phyloP scores from a whole-genome alignment of 306 rosid species.

The Astragalus glycyphyllos region DNA sequence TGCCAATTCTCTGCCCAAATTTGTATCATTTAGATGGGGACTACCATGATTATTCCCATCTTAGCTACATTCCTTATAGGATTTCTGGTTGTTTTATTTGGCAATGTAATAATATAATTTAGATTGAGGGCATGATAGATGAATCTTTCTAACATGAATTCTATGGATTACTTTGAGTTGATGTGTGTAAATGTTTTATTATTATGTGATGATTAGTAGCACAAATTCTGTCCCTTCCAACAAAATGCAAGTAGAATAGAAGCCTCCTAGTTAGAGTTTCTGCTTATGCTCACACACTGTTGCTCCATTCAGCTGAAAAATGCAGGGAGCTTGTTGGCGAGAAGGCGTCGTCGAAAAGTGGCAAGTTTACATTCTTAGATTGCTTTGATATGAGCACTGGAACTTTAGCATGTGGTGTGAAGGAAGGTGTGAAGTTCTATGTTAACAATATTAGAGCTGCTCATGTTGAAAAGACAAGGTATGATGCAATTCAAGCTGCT shows the following conservation, averaged over 20 bases:
- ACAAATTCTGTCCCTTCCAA: conserved; percentile 3
- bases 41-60: not conserved
- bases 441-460: conserved; percentile 67
- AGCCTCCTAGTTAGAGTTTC: not conserved
- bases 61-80: not conserved
- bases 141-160: conserved; percentile 9
- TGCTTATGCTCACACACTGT: conserved; percentile 28
- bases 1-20: conserved; percentile 6
- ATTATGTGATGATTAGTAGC: not conserved
- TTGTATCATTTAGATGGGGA: not conserved
- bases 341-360: conserved; percentile 76
- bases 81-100: conserved; percentile 3
- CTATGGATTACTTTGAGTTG: not conserved
- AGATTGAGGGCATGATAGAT: not conserved
- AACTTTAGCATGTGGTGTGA: conserved; percentile 71
- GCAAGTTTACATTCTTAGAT: conserved; percentile 70
- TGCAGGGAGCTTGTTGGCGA: conserved; percentile 87
- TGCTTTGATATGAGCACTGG: conserved; percentile 82
- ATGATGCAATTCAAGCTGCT: conserved; percentile 57
- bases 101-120: not conserved
- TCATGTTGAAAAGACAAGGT: conserved; percentile 71
- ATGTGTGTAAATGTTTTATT: not conserved
- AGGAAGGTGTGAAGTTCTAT: conserved; percentile 84
- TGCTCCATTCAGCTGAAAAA: conserved; percentile 72
- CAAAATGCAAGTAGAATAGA: conserved; percentile 1